Evolutionary conservation across 2,329 filamentous ascomycete species (phyloP), one percentile per base, ranked within the genome.

Genomic region (Pseudocercospora macadamiae): DNA sequence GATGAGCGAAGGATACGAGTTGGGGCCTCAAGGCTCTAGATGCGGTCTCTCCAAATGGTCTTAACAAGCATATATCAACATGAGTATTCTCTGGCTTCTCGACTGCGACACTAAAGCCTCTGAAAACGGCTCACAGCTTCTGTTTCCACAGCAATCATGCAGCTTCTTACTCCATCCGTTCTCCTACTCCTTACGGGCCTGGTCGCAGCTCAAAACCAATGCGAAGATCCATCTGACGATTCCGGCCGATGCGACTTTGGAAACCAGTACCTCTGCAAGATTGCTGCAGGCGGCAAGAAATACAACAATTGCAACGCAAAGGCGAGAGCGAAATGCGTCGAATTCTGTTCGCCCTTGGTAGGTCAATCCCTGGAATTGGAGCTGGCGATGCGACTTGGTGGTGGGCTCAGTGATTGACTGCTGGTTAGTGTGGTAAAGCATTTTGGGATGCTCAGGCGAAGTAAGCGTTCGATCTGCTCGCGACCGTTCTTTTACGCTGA

Each of bases 391-490:
- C 10, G 32, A 14, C 32, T 32, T 32, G 37, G 36, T 18, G 12
- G 21, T 21, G 51, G 21, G 25, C 18, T 12, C 10, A 10, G 25
- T 30, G 25, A 21, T 28, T 54, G 26, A 45, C 37, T 37, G 8
- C 23, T 34, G 7, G 9, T 6, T 30, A 54, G 51, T 54, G 51
- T 21, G 21, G 18, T 14, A 39, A 14, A 14, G 37, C n/a, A 4
- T 14, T 45, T 14, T 47, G 52, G 52, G 52, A 47, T 21, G 52
- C 34, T 16, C 52, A 54, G 25, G 52, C 52, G 23, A 45, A 54
- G 21, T 44, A 23, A 23, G 21, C 8, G 14, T n/a, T n/a, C n/a
- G n/a, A n/a, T n/a, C n/a, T n/a, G n/a, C n/a, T n/a, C n/a, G n/a
- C n/a, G n/a, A n/a, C n/a, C n/a, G n/a, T n/a, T n/a, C n/a, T n/a